Evolutionary conservation across 345 rosid genomes (phyloP).

Genomic region (Reutealis trisperma): DNA sequence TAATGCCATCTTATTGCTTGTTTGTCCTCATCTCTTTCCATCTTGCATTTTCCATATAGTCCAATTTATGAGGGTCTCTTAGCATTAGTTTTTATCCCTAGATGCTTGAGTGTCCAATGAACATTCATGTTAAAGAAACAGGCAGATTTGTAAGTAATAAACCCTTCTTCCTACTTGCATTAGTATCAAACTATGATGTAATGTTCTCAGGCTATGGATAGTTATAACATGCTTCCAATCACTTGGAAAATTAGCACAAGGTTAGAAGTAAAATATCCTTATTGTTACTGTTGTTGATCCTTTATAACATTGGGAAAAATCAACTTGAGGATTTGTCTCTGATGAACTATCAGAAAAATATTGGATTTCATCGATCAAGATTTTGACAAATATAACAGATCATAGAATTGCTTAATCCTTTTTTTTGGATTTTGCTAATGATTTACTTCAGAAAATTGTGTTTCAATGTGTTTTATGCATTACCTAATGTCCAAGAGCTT

Average conservation of each 20-base stretch:
- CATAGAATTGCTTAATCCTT: not conserved
- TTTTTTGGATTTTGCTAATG: not conserved
- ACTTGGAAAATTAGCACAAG: conserved; percentile 2
- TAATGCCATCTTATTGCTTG: conserved; percentile 13
- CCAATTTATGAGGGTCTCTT: conserved; percentile 11
- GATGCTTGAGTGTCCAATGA: conserved; percentile 1
- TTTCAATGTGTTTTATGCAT: not conserved
- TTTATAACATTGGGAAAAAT: not conserved
- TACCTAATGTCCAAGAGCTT: not conserved
- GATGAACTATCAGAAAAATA: not conserved
- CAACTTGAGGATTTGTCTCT: not conserved
- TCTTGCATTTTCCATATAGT: conserved; percentile 8
- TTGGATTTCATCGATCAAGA: not conserved
- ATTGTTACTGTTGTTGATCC: not conserved
- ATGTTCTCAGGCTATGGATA: not conserved
- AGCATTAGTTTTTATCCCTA: conserved; percentile 9
- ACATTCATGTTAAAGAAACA: conserved; percentile 8
- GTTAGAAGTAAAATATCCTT: not conserved
- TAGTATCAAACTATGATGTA: not conserved
- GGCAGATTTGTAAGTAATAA: not conserved
- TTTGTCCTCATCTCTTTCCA: conserved; percentile 13
- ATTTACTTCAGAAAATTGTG: not conserved
- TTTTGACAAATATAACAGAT: not conserved
- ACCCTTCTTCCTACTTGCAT: not conserved
- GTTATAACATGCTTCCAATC: not conserved